Evolutionary conservation across 805 yeast genomes (phyloP), one percentile per base, ranked within the genome.

Genomic region (Pachysolen tannophilus): DNA sequence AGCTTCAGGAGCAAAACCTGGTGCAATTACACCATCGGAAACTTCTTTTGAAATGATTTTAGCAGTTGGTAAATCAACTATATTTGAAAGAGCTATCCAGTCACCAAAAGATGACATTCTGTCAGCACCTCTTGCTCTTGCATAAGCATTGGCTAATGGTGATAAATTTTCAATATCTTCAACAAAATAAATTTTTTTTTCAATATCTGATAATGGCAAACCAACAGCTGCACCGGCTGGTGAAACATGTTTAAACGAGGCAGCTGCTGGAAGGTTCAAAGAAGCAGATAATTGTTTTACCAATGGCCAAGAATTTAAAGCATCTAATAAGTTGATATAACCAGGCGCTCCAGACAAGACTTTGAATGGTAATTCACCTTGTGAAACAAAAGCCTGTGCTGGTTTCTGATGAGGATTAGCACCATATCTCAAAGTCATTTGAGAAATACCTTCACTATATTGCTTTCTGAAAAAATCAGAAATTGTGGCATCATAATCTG

Each of bases 211-310:
- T 50, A 92, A 71, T 46, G 98, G 98, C 49, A 88, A 65, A 49
- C 97, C 98, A 40, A 92, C 96, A 33, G 98, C 98, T 32, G 79
- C 94, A 64, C 98, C 98, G 20, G 98, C 98, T 45, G 98, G 98
- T 23, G 97, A 86, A 42, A 92, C 97, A 63, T 92, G 98, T 72
- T 92, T 92, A 69, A 92, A 92, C 24, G 95, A 85, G 41, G 98
- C 97, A 49, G 98, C 98, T 33, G 98, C 98, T 33, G 98, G 98
- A 52, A 92, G 73, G 61, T 84, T 84, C 56, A 92, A 74, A 36
- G 96, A 81, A 32, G 95, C 95, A 40, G 92, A 82, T 50, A 92
- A 77, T 68, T 92, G 98, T 67, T 87, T 87, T 39, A 92, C 98
- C 60, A 92, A 75, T 37, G 97, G 98, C 98, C 98, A 92, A 6